Conservation (phyloP, 2,329 filamentous ascomycete species). For the Alternaria arborescens region DNA sequence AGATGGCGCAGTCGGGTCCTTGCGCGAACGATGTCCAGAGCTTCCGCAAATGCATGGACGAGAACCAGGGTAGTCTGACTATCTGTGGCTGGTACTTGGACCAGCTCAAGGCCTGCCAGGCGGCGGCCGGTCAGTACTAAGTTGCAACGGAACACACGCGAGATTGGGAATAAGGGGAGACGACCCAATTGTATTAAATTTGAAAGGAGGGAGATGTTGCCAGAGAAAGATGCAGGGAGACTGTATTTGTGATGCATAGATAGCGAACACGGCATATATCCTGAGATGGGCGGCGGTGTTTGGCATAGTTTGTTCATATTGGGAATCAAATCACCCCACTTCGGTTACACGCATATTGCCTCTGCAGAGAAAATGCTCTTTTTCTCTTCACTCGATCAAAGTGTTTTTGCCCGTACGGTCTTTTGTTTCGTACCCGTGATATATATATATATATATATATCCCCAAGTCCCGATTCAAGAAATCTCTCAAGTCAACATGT, state of each 20-base stretch:
- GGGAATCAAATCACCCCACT: neutral
- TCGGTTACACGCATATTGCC: neutral
- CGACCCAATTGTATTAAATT: neutral
- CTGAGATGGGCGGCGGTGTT: neutral
- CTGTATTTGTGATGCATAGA: conserved; percentile 8
- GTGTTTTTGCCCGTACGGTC: accelerated
- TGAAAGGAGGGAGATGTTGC: too few relatives aligned
- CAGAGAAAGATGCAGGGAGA: neutral
- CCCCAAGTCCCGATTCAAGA: neutral
- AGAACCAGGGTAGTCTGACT: conserved; percentile 90
- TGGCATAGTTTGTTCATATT: neutral
- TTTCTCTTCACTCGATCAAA: too few relatives aligned
- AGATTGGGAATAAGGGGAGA: neutral
- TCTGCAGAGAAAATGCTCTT: neutral
- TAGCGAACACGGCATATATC: conserved; percentile 3
- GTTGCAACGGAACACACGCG: conserved; percentile 7
- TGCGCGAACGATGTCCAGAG: conserved; percentile 81
- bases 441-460: too few relatives aligned
- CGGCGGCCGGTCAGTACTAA: conserved; percentile 60
- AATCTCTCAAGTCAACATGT: neutral
- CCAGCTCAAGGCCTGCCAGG: conserved; percentile 73
- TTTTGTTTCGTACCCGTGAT: neutral
- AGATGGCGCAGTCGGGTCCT: conserved; percentile 44
- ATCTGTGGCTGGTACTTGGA: conserved; percentile 99
- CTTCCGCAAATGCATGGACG: conserved; percentile 97